phyloP scores from a whole-genome alignment of 768 basidiomycete genomes.

The Crepidotus variabilis region DNA sequence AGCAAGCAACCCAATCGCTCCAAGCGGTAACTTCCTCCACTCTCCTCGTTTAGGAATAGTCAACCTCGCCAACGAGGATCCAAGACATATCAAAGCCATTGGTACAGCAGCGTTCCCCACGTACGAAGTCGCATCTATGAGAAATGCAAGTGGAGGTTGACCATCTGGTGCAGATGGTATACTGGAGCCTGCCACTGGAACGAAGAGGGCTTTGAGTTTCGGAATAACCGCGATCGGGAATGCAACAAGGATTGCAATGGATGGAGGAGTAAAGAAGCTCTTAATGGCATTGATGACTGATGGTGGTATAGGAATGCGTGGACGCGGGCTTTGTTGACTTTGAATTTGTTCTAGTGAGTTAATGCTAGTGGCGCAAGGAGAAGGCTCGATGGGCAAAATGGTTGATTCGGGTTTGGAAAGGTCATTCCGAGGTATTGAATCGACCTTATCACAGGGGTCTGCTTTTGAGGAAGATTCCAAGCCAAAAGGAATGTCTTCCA shows the following conservation, averaged over 20 bases:
- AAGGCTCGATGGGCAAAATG: too few relatives aligned
- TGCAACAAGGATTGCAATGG: slow-evolving; percentile 48
- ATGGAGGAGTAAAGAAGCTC: slow-evolving; percentile 42
- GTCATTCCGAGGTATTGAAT: too few relatives aligned
- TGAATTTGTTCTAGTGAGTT: background rate
- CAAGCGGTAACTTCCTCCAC: slow-evolving; percentile 41
- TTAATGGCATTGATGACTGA: slow-evolving; percentile 23
- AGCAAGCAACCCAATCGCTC: slow-evolving; percentile 51
- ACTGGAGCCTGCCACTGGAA: slow-evolving; percentile 36
- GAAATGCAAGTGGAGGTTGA: slow-evolving; percentile 58
- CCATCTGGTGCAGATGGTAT: slow-evolving; percentile 61
- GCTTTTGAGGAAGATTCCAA: too few relatives aligned
- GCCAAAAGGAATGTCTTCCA: background rate
- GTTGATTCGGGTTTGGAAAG: too few relatives aligned
- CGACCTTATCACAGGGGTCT: too few relatives aligned
- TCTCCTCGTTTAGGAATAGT: slow-evolving; percentile 40
- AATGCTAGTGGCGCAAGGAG: too few relatives aligned
- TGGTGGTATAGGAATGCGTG: background rate
- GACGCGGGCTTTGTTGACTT: background rate
- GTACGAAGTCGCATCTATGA: slow-evolving; percentile 55
- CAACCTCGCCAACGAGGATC: slow-evolving; percentile 59
- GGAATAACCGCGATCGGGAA: slow-evolving; percentile 56
- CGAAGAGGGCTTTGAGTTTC: slow-evolving; percentile 58
- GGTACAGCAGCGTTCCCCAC: slow-evolving; percentile 64
- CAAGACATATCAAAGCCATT: slow-evolving; percentile 57